Evolutionary conservation across 179 eudicot genomes (phyloP).

Genomic region (Camellia oleifera): DNA sequence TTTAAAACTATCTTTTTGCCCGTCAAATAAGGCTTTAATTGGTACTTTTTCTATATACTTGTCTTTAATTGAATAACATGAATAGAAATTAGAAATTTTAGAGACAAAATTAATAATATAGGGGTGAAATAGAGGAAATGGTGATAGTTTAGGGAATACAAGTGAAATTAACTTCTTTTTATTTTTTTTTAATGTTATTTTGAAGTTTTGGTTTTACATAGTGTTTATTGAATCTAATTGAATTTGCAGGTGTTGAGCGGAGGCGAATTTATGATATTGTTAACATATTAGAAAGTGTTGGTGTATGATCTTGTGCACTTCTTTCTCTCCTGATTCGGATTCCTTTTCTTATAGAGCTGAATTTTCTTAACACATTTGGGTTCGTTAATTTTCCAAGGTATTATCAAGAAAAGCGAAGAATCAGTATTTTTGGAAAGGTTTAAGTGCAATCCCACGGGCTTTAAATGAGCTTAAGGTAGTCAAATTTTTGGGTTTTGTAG

Average conservation of each 20-base stretch:
- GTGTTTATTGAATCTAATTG: neutral
- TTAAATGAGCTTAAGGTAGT: conserved; percentile 53
- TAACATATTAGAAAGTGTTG: conserved; percentile 67
- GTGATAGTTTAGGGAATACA: no score
- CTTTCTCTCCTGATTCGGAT: neutral
- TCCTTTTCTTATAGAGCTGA: no score
- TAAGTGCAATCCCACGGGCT: conserved; percentile 49
- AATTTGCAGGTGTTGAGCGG: conserved; percentile 56
- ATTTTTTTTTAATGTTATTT: no score
- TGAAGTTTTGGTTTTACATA: no score
- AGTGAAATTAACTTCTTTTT: no score
- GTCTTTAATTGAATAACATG: no score
- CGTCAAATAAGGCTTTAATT: no score
- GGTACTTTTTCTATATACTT: no score
- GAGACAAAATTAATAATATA: neutral
- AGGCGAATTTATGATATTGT: conserved; percentile 73
- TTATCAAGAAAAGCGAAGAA: conserved; percentile 52
- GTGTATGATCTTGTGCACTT: conserved; percentile 33
- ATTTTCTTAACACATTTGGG: neutral
- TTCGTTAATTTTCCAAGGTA: conserved; percentile 33
- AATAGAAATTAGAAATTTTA: neutral
- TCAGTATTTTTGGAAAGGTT: conserved; percentile 64
- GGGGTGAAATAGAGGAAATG: no score
- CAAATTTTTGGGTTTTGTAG: neutral
- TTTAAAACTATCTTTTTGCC: no score